phyloP scores from a whole-genome alignment of 495 filamentous ascomycete genomes.

The Aspergillus baeticus region DNA sequence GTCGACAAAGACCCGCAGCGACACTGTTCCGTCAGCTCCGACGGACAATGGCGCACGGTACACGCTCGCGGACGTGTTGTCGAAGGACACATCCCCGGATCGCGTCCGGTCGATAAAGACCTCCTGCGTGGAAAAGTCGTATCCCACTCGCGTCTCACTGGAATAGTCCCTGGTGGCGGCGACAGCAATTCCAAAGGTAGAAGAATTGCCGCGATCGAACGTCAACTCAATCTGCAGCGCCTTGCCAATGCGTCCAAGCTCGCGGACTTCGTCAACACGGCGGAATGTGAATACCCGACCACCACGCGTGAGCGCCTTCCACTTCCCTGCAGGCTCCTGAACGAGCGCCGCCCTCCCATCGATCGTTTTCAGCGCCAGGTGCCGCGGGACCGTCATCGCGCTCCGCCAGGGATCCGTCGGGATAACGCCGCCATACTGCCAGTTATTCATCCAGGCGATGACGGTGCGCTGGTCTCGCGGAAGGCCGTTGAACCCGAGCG shows the following conservation, averaged over 20 bases:
- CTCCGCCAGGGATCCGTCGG: constrained; percentile 49
- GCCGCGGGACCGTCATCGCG: constrained; percentile 47
- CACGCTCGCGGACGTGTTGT: constrained; percentile 22
- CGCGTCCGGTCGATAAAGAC: constrained; percentile 28
- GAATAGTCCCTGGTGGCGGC: constrained; percentile 27
- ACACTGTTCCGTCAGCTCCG: constrained; percentile 13
- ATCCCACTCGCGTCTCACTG: constrained; percentile 42
- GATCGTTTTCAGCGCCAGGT: constrained; percentile 30
- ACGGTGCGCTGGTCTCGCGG: constrained; percentile 34
- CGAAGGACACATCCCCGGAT: constrained; percentile 27
- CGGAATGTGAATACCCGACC: too few relatives aligned
- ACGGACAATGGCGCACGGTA: constrained; percentile 25
- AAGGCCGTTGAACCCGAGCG: constrained; percentile 50
- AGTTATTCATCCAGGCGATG: constrained; percentile 60
- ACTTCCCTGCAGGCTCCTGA: constrained; percentile 21
- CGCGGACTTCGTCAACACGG: constrained; percentile 9
- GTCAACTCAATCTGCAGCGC: constrained; percentile 21
- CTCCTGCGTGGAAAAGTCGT: constrained; percentile 36
- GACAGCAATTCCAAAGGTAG: constrained; percentile 29
- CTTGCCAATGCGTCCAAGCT: constrained; percentile 17
- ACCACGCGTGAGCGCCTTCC: too few relatives aligned
- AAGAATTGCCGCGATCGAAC: too few relatives aligned
- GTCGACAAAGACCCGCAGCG: constrained; percentile 29
- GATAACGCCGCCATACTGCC: constrained; percentile 48
- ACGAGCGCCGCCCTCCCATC: constrained; percentile 17